These are phyloP conservation scores for Neurospora cerealis DNA, from an alignment of 495 filamentous ascomycete genomes.

Conservation along the genomic window DNA sequence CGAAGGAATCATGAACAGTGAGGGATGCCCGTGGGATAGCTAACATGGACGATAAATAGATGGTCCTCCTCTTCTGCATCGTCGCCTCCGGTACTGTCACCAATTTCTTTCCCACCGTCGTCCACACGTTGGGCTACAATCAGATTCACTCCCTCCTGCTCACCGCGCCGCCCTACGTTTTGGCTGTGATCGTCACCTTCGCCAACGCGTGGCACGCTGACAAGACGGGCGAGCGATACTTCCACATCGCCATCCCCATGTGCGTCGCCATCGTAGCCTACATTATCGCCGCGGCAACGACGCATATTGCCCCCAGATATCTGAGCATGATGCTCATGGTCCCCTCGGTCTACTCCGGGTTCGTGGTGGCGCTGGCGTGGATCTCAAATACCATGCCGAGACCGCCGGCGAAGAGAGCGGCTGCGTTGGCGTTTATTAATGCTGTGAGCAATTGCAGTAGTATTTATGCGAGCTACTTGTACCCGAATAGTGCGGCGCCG, in stretches of 20 bases:
- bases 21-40: too few relatives aligned
- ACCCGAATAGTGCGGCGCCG: constrained; percentile 31
- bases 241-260: constrained; percentile 61
- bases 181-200: constrained; percentile 61
- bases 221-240: constrained; percentile 67
- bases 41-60: constrained; percentile 21
- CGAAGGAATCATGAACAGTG: background rate
- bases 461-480: constrained; percentile 72
- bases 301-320: constrained; percentile 55
- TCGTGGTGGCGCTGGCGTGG: constrained; percentile 68
- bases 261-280: constrained; percentile 61
- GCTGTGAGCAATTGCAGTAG: constrained; percentile 62
- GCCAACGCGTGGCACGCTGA: constrained; percentile 73
- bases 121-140: constrained; percentile 57
- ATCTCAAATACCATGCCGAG: constrained; percentile 71
- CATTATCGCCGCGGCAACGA: constrained; percentile 66
- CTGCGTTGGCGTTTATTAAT: constrained; percentile 72
- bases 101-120: constrained; percentile 88
- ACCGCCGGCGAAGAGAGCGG: constrained; percentile 77
- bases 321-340: constrained; percentile 81
- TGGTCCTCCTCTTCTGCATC: constrained; percentile 60
- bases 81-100: constrained; percentile 63
- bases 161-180: constrained; percentile 65
- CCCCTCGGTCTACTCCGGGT: constrained; percentile 52
- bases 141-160: constrained; percentile 60